Base-by-base conservation (phyloP, 257 asterid genomes). In the Primulina huaijiensis region DNA sequence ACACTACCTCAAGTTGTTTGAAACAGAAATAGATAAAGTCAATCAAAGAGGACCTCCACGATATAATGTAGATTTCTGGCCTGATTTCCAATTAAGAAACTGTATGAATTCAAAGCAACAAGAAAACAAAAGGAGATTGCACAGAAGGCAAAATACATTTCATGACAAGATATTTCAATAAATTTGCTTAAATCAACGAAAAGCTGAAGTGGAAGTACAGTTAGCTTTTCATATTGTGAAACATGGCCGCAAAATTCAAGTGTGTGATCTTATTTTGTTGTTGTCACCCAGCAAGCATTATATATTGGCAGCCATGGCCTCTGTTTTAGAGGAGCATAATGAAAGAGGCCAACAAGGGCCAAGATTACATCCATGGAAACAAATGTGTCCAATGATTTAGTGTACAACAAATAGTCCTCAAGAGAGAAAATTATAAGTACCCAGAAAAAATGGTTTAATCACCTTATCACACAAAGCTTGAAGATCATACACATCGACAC, bases 381-480 rank as follows among this genome's bases (percentile, higher is more conserved):
- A 55, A 55, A 19, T 29, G 34, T 60, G 35, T 2, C 27, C 5
- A 11, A 11, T 14, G 27, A 17, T 56, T 9, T 53, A 29, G 25
- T 23, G 25, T 23, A 23, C 25, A 76, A 65, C 16, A 33, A 62
- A 73, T 38, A 69, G 53, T 57, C 72, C 21, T 68, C 29, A 27
- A 68, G 6, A 6, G 25, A 21, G 34, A 59, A 66, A 29, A 63
- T 30, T 27, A 55, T 70, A 59, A 31, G 65, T 29, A 20, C 34
- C 58, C 20, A 38, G 40, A 57, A 56, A 12, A 21, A 55, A 34
- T 23, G 52, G 27, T 62, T 21, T 60, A 76, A 66, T 64, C 71
- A 92, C 99, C 99, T 91, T 91, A 78, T 91, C 97, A 20, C 97
- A 91, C 60, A 94, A 87, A 14, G 79, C 88, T 86, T 94, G 92